Percentiles rank a stretch among this genome's conserved stretches.
phyloP scores from a whole-genome alignment of 2,329 filamentous ascomycete species.

The Leptosphaerulina australis region DNA sequence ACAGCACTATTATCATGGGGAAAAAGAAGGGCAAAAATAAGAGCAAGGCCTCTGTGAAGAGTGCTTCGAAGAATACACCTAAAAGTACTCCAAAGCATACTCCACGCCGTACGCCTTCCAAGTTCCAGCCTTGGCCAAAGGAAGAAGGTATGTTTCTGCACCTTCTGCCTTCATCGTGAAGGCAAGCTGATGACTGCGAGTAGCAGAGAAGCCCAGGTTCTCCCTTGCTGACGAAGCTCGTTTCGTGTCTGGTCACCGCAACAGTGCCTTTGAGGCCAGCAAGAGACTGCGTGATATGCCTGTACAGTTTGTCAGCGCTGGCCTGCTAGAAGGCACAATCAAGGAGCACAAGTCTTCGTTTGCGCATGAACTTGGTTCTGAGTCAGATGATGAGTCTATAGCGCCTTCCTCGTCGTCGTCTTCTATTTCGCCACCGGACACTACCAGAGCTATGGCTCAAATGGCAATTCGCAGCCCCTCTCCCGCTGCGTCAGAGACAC shows the following conservation, averaged over 20 bases:
- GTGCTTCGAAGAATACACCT: slow-evolving; percentile 18
- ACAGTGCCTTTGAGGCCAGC: slow-evolving; percentile 54
- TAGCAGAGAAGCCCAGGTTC: slow-evolving; percentile 35
- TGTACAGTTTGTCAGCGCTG: slow-evolving; percentile 67
- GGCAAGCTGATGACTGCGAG: slow-evolving; percentile 26
- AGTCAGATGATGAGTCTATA: slow-evolving; percentile 21
- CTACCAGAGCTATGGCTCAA: slow-evolving; percentile 36
- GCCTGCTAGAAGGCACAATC: slow-evolving; percentile 49
- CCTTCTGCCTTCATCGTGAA: slow-evolving; percentile 12
- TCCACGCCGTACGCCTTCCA: slow-evolving; percentile 26
- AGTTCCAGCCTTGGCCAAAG: slow-evolving; percentile 12
- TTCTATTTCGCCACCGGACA: slow-evolving; percentile 24
- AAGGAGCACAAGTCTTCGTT: slow-evolving; percentile 35
- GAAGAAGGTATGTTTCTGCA: slow-evolving; percentile 28
- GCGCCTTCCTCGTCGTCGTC: slow-evolving; percentile 25
- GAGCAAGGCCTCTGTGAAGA: slow-evolving; percentile 31
- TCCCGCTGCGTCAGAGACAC: slow-evolving; percentile 32
- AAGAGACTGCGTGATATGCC: slow-evolving; percentile 61
- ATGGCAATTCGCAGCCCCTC: slow-evolving; percentile 49
- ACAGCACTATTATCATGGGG: slow-evolving; percentile 26
- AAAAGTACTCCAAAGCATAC: slow-evolving; percentile 10
- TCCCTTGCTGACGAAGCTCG: slow-evolving; percentile 65
- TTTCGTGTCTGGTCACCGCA: slow-evolving; percentile 60
- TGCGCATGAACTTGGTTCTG: slow-evolving; percentile 13
- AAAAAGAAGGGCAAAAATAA: slow-evolving; percentile 41